Evolutionary conservation across 169 alveolate genomes (phyloP), one percentile per base, ranked within the genome.

Genomic region (Plasmodium fragile): DNA sequence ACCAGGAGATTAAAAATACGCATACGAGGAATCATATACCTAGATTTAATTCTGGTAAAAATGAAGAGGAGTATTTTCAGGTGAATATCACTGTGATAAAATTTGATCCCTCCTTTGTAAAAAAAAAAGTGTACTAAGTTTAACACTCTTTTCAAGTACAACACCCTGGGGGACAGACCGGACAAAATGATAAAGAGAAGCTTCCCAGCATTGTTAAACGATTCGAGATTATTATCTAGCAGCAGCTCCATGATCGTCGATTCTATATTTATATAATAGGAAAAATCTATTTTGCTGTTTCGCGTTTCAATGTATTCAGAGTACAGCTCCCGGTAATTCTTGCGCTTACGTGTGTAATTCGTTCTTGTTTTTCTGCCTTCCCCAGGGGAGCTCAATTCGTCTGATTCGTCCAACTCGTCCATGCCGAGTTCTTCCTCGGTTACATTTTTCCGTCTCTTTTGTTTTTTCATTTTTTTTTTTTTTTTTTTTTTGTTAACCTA

Each of bases 151-250:
- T 87, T 77, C 3, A 87, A 11, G 80, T 87, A 87, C n/a, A 87
- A 2, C 25, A 65, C 22, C 34, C 25, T 59, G 22, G 72, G n/a
- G 28, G 85, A 52, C 69, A 87, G 0, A 8, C 93, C 93, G 2
- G 87, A 87, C 81, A 87, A 77, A 34, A 87, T 11, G 16, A 87
- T 18, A 55, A 87, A 87, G n/a, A 87, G 80, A n/a, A 87, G 69
- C 70, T 87, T 87, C 11, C 93, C 93, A 39, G 93, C 93, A 87
- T 77, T 87, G 55, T 75, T 65, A 77, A 59, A 87, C 34, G 93
- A 87, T 59, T 87, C 93, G 5, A 87, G 6, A 71, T 77, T 87
- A 32, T 87, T 77, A 77, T 87, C 93, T 77, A 87, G 71, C 13
- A 87, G 69, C 49, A 87, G 28, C 34, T 87, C 93, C 36, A 87